These are phyloP conservation scores for Scleromitrula shiraiana DNA, from an alignment of 2,329 filamentous ascomycete species.

Conservation along the genomic window DNA sequence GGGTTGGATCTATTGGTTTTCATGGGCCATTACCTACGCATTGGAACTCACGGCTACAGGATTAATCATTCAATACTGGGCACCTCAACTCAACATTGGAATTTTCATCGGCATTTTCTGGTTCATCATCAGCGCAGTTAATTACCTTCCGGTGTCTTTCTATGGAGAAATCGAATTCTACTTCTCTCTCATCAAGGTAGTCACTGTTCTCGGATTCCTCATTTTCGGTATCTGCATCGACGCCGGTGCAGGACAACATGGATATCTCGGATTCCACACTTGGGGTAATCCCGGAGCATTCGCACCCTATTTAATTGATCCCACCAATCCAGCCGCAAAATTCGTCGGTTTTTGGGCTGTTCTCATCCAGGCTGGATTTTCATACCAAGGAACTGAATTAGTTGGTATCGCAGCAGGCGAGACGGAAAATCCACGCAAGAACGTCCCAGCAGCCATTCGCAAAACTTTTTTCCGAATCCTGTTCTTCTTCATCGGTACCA, in stretches of 20 bases:
- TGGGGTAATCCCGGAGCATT: conserved; percentile 55
- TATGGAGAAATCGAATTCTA: conserved; percentile 77
- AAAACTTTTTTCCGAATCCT: conserved; percentile 55
- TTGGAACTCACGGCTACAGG: conserved; percentile 66
- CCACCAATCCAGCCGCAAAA: conserved; percentile 36
- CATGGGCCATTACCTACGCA: conserved; percentile 65
- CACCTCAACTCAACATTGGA: conserved; percentile 50
- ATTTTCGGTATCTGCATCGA: conserved; percentile 71
- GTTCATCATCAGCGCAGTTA: conserved; percentile 58
- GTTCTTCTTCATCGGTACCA: conserved; percentile 41
- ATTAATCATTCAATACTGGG: conserved; percentile 71
- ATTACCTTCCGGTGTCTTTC: conserved; percentile 62
- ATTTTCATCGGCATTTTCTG: conserved; percentile 71
- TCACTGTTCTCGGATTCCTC: conserved; percentile 67
- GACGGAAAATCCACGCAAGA: conserved; percentile 53
- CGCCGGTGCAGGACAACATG: conserved; percentile 54
- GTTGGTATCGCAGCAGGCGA: conserved; percentile 61
- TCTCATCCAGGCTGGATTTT: conserved; percentile 41
- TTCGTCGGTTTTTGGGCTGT: conserved; percentile 59
- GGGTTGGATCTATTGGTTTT: conserved; percentile 81
- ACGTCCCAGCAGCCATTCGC: conserved; percentile 53
- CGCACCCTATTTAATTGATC: conserved; percentile 51
- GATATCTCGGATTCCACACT: conserved; percentile 50
- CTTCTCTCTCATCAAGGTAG: conserved; percentile 68
- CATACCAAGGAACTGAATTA: conserved; percentile 54